Base-by-base conservation (phyloP, 805 yeast genomes). In the Kodamaea laetipori region DNA sequence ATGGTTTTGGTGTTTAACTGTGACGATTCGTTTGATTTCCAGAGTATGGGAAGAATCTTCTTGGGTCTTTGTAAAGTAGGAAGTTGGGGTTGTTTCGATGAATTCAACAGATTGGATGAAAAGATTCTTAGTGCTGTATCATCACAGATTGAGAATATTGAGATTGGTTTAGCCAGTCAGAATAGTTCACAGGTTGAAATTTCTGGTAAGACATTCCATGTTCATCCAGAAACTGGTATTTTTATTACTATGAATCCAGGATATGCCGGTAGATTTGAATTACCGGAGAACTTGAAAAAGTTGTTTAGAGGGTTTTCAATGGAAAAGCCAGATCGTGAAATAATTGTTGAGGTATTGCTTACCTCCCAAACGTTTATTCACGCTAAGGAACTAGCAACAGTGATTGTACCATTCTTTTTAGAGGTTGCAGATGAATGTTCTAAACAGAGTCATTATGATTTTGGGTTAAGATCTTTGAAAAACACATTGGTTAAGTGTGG, bases 61-160 rank as follows among this genome's bases (percentile, higher is more conserved):
- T 56, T 79, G 16, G 98, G 98, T 37, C 69, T 90, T 7, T 82
- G 90, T 47, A 81, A 81, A 47, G 78, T 89, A 5, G 96, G 96
- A 0, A 84, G 90, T 0, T 92, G 96, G 96, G 95, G 90, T 4
- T 92, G 98, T 62, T 92, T 92, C 65, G 98, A 92, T 61, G 98
- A 92, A 60, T 90, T 92, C 56, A 92, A 92, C 56, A 72, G 98
- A 48, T 72, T 92, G 23, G 83, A 81, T 30, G 78, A 77, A 45
- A 74, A 73, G 10, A 84, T 83, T 46, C 66, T 92, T 37, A 88
- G 96, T 63, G 90, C 97, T 0, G 84, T 89, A 0, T 84, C 97
- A 0, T 79, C 92, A 0, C 88, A 84, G 53, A 74, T 92, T 18
- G 95, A 85, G 50, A 67, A 62, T 19, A 86, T 90, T 28, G 92